phyloP scores from a whole-genome alignment of 1,139 yeast species.

The Magnusiomyces sp. region DNA sequence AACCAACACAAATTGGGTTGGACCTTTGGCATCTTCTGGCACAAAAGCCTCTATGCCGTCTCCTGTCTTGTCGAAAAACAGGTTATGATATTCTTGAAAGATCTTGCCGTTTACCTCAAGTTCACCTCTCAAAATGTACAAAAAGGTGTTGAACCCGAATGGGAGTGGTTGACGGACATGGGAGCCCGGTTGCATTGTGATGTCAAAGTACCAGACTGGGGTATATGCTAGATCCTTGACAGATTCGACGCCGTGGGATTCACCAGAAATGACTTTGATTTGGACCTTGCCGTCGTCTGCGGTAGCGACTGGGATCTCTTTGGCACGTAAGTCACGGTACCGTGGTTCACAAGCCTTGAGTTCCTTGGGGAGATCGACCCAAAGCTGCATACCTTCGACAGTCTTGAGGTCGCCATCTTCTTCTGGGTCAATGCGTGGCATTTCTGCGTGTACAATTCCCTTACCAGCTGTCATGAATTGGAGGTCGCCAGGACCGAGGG shows the following conservation, averaged over 20 bases:
- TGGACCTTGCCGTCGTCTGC: conserved; percentile 64
- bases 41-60: conserved; percentile 23
- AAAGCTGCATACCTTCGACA: conserved; percentile 65
- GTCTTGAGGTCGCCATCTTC: conserved; percentile 16
- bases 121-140: conserved; percentile 61
- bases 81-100: conserved; percentile 37
- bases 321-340: conserved; percentile 66
- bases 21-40: conserved; percentile 17
- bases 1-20: conserved; percentile 35
- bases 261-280: conserved; percentile 75
- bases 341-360: conserved; percentile 71
- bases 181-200: conserved; percentile 59
- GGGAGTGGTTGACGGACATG: conserved; percentile 53
- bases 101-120: conserved; percentile 35
- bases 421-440: conserved; percentile 44
- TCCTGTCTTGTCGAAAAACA: conserved; percentile 32
- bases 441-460: conserved; percentile 80
- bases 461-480: conserved; percentile 95
- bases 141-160: conserved; percentile 57
- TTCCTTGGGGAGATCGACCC: conserved; percentile 70
- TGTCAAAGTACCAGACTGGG: conserved; percentile 70
- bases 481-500: conserved; percentile 73
- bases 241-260: conserved; percentile 65
- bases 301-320: conserved; percentile 64
- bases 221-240: conserved; percentile 70